Evolutionary conservation across 441 rosid genomes (phyloP), one percentile per base, ranked within the genome.

Genomic region (Adansonia madagascariensis): DNA sequence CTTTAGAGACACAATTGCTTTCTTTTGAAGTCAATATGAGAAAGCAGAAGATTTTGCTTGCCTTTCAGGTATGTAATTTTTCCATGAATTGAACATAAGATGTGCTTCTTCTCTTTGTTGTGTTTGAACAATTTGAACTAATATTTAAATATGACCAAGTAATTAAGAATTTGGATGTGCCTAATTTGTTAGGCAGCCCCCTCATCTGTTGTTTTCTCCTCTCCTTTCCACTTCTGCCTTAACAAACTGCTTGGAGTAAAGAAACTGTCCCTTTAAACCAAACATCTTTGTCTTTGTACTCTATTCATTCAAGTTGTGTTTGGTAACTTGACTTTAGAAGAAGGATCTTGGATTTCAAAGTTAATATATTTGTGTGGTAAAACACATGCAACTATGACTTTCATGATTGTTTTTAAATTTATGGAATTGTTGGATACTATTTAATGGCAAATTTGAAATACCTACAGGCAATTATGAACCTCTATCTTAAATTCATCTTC

Each of bases 1-100:
- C 97, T 71, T 80, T 92, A 84, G 98, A 97, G 85, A 94, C 97
- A 62, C 99, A 94, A 90, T 80, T 93, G 64, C 97, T 97, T 81
- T 92, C 99, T 3, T 97, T 97, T 84, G 97, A 94, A 90, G 94
- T 93, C 73, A 91, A 94, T 79, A 94, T 97, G 87, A 88, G 99
- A 86, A 97, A 87, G 87, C 95, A 87, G 80, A 93, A 92, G 85
- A 88, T 89, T 86, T 87, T 97, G 77, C 97, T 92, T 77, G 98
- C 98, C 39, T 87, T 97, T 71, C 98, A 94, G 99, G 99, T 97
- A 87, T 68, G 56, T 81, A 27, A n/a, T 44, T 43, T 12, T 7
- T 70, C 41, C 27, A 44, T 24, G 61, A 73, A 20, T 35, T 71
- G 69, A 20, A 20, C 55, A n/a, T 20, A n/a, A 44, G 52, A n/a